Evolutionary conservation across 257 asterid species (phyloP).

Genomic region (Nicotiana benthamiana): DNA sequence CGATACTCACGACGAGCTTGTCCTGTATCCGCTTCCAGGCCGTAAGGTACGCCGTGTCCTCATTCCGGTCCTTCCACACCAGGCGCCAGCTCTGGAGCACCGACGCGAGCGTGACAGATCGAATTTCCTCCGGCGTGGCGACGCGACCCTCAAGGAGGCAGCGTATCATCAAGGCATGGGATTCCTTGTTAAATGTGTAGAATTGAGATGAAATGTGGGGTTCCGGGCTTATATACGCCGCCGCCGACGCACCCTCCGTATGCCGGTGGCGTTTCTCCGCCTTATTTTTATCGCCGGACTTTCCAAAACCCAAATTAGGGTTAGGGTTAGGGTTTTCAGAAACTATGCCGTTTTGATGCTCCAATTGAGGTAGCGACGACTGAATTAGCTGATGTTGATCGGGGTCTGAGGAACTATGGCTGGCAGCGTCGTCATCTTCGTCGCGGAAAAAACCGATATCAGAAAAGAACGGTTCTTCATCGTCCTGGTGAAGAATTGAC

Average conservation of each 20-base stretch:
- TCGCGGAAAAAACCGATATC: conserved; percentile 68
- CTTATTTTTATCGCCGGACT: not conserved
- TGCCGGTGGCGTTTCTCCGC: conserved; percentile 3
- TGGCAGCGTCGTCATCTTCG: conserved; percentile 70
- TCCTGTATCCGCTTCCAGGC: conserved; percentile 99
- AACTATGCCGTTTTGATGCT: conserved; percentile 15
- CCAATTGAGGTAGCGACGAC: conserved; percentile 16
- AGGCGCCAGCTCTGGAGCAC: conserved; percentile 90
- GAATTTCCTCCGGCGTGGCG: conserved; percentile 86
- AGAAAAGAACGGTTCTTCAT: conserved; percentile 58
- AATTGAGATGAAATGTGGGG: conserved; percentile 88
- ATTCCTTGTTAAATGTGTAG: conserved; percentile 80
- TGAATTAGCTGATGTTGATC: conserved; percentile 39
- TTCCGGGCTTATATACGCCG: conserved; percentile 51
- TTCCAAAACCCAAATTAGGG: not conserved
- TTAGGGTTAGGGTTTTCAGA: conserved; percentile 55
- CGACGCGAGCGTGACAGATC: conserved; percentile 55
- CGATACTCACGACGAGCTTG: conserved; percentile 54
- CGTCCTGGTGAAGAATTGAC: conserved; percentile 44
- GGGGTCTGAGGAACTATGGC: conserved; percentile 73
- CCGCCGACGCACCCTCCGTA: not conserved
- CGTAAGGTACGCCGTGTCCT: conserved; percentile 84
- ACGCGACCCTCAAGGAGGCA: conserved; percentile 63
- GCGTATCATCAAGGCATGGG: conserved; percentile 68
- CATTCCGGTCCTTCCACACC: conserved; percentile 97